Evolutionary conservation across 805 yeast species (phyloP).

Genomic region (Candida pseudofarinosa): DNA sequence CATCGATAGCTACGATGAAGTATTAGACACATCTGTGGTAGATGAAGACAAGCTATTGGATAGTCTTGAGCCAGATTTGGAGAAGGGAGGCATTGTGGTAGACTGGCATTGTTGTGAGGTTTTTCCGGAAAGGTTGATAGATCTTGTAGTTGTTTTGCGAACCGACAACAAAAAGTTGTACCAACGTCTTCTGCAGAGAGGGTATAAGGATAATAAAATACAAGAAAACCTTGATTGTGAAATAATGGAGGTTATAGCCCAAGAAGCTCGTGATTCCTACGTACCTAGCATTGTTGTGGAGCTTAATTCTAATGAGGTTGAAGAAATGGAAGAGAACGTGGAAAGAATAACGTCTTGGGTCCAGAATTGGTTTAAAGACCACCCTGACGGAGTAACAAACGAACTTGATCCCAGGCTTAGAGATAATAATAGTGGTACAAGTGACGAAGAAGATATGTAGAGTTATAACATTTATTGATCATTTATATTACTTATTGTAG

Average conservation of each 20-base stretch:
- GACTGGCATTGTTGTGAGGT: slow-evolving; percentile 99
- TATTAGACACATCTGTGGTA: slow-evolving; percentile 79
- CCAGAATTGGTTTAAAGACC: slow-evolving; percentile 65
- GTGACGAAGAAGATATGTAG: slow-evolving; percentile 11
- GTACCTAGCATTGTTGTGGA: slow-evolving; percentile 79
- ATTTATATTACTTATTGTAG: neutral
- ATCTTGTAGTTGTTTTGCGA: slow-evolving; percentile 83
- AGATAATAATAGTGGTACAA: slow-evolving; percentile 7
- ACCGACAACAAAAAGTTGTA: slow-evolving; percentile 68
- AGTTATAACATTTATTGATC: neutral
- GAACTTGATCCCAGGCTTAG: slow-evolving; percentile 18
- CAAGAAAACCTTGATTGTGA: slow-evolving; percentile 94
- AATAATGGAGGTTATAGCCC: slow-evolving; percentile 86
- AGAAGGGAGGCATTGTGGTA: slow-evolving; percentile 80
- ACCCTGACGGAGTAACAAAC: slow-evolving; percentile 30
- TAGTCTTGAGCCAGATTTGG: slow-evolving; percentile 69
- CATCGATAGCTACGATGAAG: slow-evolving; percentile 82
- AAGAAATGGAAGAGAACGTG: slow-evolving; percentile 79
- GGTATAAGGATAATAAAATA: slow-evolving; percentile 75
- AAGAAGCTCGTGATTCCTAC: slow-evolving; percentile 84
- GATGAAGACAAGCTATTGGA: slow-evolving; percentile 90
- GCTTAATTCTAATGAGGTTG: slow-evolving; percentile 65
- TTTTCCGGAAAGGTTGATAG: slow-evolving; percentile 90
- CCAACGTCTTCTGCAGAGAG: slow-evolving; percentile 73
- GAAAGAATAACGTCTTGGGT: slow-evolving; percentile 74